Evolutionary conservation across 352 stramenopile species (phyloP).

Genomic region (Peronospora destructor): DNA sequence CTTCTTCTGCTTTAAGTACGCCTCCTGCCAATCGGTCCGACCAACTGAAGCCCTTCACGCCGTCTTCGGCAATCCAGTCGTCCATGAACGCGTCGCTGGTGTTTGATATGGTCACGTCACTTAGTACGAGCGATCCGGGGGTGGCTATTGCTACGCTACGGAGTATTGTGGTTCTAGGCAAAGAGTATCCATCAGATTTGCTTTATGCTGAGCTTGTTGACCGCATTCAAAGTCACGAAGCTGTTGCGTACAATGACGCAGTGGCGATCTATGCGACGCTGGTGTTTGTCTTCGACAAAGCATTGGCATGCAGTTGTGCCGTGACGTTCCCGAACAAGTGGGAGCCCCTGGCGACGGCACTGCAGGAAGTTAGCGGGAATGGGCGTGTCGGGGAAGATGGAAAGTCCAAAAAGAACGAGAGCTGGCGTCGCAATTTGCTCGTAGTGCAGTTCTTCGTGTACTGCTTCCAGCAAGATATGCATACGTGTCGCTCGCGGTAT

Average conservation of each 20-base stretch:
- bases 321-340: constrained; percentile 65
- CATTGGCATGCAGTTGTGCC: constrained; percentile 49
- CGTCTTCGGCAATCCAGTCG: constrained; percentile 48
- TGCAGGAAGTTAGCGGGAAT: constrained; percentile 52
- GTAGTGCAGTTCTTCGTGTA: constrained; percentile 81
- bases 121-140: constrained; percentile 78
- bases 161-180: constrained; percentile 77
- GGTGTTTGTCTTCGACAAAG: constrained; percentile 78
- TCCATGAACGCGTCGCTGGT: constrained; percentile 79
- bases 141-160: constrained; percentile 67
- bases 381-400: constrained; percentile 23
- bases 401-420: constrained; percentile 37
- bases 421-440: constrained; percentile 60
- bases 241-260: constrained; percentile 58
- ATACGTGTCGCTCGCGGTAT: constrained; percentile 48
- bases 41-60: constrained; percentile 54
- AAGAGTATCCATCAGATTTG: constrained; percentile 76
- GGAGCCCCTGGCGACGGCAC: constrained; percentile 47
- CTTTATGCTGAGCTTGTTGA: constrained; percentile 77
- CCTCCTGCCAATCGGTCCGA: constrained; percentile 10
- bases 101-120: constrained; percentile 76
- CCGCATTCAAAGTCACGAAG: constrained; percentile 65
- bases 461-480: constrained; percentile 67
- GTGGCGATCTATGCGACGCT: constrained; percentile 74
- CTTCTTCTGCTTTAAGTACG: constrained; percentile 9